Evolutionary conservation across 148 eudicot genomes (phyloP).

Genomic region (Rhododendron ferrugineum): DNA sequence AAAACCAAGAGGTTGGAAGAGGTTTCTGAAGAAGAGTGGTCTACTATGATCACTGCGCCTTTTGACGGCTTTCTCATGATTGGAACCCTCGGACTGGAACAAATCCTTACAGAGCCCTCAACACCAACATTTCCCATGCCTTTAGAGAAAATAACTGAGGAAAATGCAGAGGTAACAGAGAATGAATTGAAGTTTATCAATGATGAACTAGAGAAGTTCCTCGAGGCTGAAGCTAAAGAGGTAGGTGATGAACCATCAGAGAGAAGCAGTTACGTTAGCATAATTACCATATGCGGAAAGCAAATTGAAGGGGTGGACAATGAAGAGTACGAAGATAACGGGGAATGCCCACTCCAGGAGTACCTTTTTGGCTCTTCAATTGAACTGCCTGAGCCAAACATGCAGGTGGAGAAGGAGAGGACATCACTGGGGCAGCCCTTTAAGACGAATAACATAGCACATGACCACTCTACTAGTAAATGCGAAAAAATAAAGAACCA

Average conservation of each 20-base stretch:
- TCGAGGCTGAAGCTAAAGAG: constrained; percentile 36
- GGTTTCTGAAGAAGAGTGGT: constrained; percentile 25
- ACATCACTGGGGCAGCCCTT: constrained; percentile 35
- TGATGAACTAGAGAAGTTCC: constrained; percentile 55
- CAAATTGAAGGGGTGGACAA: constrained; percentile 28
- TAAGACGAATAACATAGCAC: constrained; percentile 19
- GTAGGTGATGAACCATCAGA: constrained; percentile 28
- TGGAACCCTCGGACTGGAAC: constrained; percentile 67
- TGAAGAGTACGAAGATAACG: constrained; percentile 16
- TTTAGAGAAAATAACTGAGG: constrained; percentile 24
- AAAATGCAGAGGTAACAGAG: constrained; percentile 33
- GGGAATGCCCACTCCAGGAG: constrained; percentile 51
- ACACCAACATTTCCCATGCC: constrained; percentile 52
- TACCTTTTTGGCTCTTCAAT: constrained; percentile 51
- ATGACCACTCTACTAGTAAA: constrained; percentile 14
- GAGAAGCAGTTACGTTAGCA: constrained; percentile 45
- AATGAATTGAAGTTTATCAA: constrained; percentile 52
- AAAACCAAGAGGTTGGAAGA: constrained; percentile 15
- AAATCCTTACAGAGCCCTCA: constrained; percentile 39
- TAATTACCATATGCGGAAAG: constrained; percentile 33
- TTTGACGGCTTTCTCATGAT: constrained; percentile 66
- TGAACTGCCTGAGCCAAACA: constrained; percentile 23
- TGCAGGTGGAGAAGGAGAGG: constrained; percentile 29
- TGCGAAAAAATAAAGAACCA: constrained; percentile 5
- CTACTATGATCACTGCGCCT: constrained; percentile 15